phyloP scores from a whole-genome alignment of 2,329 filamentous ascomycete species.

The Dryadomyces quercus-mongolicae region DNA sequence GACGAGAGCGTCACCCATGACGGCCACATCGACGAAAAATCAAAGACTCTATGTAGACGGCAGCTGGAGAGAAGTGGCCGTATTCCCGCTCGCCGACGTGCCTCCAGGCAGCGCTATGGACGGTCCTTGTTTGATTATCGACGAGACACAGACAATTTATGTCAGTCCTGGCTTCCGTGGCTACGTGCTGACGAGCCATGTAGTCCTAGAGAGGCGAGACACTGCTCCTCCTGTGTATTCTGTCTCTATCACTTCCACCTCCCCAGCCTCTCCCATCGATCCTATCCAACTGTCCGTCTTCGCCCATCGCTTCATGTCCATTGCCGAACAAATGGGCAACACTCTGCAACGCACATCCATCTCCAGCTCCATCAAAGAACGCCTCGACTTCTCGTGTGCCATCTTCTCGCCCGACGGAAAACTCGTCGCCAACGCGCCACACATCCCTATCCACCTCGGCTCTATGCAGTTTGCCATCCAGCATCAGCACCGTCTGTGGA shows the following conservation, averaged over 20 bases:
- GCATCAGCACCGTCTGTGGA: too few relatives aligned
- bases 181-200: conserved; percentile 33
- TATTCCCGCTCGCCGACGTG: conserved; percentile 55
- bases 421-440: conserved; percentile 66
- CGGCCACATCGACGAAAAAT: conserved; percentile 15
- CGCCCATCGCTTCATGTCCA: conserved; percentile 72
- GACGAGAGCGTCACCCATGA: neutral
- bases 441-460: conserved; percentile 45
- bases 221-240: too few relatives aligned
- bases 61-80: conserved; percentile 38
- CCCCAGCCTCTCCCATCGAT: conserved; percentile 48
- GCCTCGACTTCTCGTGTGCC: conserved; percentile 71
- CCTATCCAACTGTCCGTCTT: conserved; percentile 71
- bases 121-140: conserved; percentile 56
- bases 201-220: neutral
- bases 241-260: neutral
- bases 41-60: conserved; percentile 49
- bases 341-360: conserved; percentile 71
- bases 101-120: conserved; percentile 38
- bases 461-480: too few relatives aligned
- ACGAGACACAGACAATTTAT: conserved; percentile 58
- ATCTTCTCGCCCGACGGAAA: conserved; percentile 65
- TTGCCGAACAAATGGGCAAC: conserved; percentile 46
- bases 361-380: conserved; percentile 71
- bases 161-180: conserved; percentile 59